These are phyloP conservation scores for Zygosaccharomyces sapae DNA, from an alignment of 1,139 yeast genomes.

Conservation along the genomic window DNA sequence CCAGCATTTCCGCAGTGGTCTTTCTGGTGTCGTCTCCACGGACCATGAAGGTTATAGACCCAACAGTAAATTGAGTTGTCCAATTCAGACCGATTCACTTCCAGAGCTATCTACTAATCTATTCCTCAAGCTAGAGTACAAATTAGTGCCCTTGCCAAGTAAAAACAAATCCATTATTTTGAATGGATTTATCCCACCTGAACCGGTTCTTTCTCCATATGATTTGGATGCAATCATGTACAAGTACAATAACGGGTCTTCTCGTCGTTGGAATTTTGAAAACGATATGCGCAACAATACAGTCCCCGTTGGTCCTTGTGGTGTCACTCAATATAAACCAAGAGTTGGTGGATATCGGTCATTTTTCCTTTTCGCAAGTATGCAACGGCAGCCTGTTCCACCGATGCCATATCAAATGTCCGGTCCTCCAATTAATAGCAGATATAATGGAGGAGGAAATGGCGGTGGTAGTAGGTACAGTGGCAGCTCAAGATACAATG, in stretches of 20 bases:
- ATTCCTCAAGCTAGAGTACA: conserved; percentile 55
- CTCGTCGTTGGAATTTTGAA: conserved; percentile 31
- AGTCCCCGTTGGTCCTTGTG: conserved; percentile 39
- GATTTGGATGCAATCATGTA: conserved; percentile 64
- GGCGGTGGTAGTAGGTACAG: conserved; percentile 5
- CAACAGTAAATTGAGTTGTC: conserved; percentile 50
- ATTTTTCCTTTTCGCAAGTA: conserved; percentile 30
- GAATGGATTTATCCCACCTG: conserved; percentile 69
- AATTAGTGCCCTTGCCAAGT: conserved; percentile 52
- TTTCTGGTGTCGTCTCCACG: conserved; percentile 61
- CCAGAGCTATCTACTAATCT: conserved; percentile 55
- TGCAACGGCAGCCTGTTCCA: conserved; percentile 1
- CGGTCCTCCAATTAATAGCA: conserved; percentile 1
- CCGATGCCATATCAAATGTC: neutral
- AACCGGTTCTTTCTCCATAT: conserved; percentile 57
- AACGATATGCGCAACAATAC: conserved; percentile 30
- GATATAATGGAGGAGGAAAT: conserved; percentile 1
- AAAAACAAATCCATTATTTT: conserved; percentile 77
- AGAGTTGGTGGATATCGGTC: conserved; percentile 44
- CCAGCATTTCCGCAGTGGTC: conserved; percentile 48
- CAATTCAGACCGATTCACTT: conserved; percentile 51
- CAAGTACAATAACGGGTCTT: conserved; percentile 25
- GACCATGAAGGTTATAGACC: conserved; percentile 45
- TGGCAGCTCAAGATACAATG: conserved; percentile 3
- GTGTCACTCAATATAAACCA: conserved; percentile 39